Conservation (phyloP, 306 rosid genomes). For the Sicyos edulis region DNA sequence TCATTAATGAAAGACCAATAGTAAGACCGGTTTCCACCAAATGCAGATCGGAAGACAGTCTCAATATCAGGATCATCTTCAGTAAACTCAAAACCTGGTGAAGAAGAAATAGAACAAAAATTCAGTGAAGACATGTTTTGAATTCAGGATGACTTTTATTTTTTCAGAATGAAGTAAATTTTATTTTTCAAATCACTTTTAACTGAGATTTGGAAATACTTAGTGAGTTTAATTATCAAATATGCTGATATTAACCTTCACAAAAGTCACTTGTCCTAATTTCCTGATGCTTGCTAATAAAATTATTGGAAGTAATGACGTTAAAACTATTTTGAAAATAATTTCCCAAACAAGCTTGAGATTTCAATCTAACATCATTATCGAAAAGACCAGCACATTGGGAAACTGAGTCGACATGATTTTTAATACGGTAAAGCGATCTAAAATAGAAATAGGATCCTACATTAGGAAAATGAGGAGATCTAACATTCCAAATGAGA, state of each 20-base stretch:
- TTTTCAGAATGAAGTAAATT: not conserved
- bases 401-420: not conserved
- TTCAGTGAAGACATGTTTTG: not conserved
- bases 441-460: not conserved
- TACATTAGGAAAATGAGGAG: too few species aligned
- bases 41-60: conserved; percentile 46
- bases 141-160: not conserved
- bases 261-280: not conserved
- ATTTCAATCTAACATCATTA: not conserved
- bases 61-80: conserved; percentile 59
- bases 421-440: not conserved
- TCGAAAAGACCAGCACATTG: not conserved
- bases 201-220: not conserved
- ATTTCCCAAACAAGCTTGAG: not conserved
- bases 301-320: not conserved
- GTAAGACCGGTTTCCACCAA: conserved; percentile 49
- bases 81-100: conserved; percentile 52
- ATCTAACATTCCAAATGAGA: too few species aligned
- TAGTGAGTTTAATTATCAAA: not conserved
- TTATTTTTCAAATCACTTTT: not conserved
- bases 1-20: conserved; percentile 66
- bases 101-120: conserved; percentile 18
- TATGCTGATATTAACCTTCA: not conserved
- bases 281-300: not conserved
- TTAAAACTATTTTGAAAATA: not conserved